phyloP scores from a whole-genome alignment of 2,329 filamentous ascomycete genomes.

The Metarhizium guizhouense region DNA sequence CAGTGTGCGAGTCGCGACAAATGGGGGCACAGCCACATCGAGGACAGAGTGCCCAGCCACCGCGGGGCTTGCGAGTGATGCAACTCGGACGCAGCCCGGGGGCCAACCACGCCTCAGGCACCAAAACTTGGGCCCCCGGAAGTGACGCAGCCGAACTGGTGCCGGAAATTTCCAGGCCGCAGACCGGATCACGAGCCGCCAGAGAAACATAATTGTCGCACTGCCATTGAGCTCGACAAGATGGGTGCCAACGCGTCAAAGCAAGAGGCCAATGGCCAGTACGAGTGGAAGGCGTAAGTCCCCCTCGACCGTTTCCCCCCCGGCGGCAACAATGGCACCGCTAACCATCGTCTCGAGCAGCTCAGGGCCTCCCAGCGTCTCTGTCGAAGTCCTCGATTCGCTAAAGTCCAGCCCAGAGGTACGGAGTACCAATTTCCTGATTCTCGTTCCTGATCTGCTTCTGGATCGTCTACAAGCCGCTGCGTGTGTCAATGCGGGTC shows the following conservation, averaged over 20 bases:
- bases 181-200: constrained; percentile 17
- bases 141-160: constrained; percentile 23
- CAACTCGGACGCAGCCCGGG: too few species aligned
- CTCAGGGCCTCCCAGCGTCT: constrained; percentile 49
- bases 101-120: constrained; percentile 21
- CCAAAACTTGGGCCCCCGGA: constrained; percentile 3
- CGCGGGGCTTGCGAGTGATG: background rate
- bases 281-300: constrained; percentile 49
- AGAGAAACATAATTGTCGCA: constrained; percentile 18
- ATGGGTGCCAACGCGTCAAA: constrained; percentile 53
- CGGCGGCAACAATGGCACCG: background rate
- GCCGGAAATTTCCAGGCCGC: constrained; percentile 25
- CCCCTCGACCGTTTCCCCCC: background rate
- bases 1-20: too few species aligned
- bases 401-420: constrained; percentile 84
- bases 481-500: background rate
- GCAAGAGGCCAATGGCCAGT: constrained; percentile 25
- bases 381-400: constrained; percentile 71
- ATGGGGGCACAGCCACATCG: constrained; percentile 5
- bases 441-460: background rate
- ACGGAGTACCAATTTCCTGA: constrained; percentile 17
- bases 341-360: constrained; percentile 16
- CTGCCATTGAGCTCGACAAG: constrained; percentile 29
- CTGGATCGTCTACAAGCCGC: background rate
- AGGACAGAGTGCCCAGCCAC: constrained; percentile 4